These are phyloP conservation scores for Veloporphyrellus conicus DNA, from an alignment of 1,284 basidiomycete species.

Conservation along the genomic window DNA sequence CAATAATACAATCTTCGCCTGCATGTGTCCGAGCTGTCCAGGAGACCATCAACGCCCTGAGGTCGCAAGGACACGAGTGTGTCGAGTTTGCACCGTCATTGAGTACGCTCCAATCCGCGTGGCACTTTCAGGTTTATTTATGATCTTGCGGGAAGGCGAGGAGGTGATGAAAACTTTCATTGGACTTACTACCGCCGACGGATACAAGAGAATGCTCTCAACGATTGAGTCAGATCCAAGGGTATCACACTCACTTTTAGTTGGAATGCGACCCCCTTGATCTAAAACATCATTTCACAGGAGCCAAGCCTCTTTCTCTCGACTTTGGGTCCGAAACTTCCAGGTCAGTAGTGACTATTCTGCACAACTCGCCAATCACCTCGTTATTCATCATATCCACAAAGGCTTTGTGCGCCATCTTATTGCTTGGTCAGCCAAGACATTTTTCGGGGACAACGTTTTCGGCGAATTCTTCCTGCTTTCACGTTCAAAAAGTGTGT, in stretches of 20 bases:
- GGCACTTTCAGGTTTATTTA: background rate
- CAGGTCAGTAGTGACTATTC: conserved; percentile 36
- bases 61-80: conserved; percentile 72
- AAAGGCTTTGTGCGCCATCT: conserved; percentile 51
- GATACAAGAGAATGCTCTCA: conserved; percentile 66
- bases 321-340: conserved; percentile 59
- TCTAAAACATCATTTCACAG: conserved; percentile 25
- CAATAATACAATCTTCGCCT: conserved; percentile 68
- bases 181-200: conserved; percentile 70
- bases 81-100: conserved; percentile 57
- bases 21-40: conserved; percentile 74
- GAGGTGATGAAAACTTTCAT: conserved; percentile 63
- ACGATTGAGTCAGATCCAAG: conserved; percentile 68
- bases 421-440: conserved; percentile 46
- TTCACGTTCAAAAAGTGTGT: conserved; percentile 50
- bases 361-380: background rate
- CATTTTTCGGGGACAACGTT: conserved; percentile 50
- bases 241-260: conserved; percentile 34
- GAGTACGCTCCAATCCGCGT: conserved; percentile 35
- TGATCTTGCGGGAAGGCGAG: conserved; percentile 35
- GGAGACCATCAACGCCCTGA: conserved; percentile 69
- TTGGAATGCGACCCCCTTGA: background rate
- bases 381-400: background rate
- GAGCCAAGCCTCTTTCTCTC: conserved; percentile 56
- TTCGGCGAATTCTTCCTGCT: conserved; percentile 48